phyloP scores from a whole-genome alignment of 2,329 filamentous ascomycete genomes.

The Fusarium pininemorale region DNA sequence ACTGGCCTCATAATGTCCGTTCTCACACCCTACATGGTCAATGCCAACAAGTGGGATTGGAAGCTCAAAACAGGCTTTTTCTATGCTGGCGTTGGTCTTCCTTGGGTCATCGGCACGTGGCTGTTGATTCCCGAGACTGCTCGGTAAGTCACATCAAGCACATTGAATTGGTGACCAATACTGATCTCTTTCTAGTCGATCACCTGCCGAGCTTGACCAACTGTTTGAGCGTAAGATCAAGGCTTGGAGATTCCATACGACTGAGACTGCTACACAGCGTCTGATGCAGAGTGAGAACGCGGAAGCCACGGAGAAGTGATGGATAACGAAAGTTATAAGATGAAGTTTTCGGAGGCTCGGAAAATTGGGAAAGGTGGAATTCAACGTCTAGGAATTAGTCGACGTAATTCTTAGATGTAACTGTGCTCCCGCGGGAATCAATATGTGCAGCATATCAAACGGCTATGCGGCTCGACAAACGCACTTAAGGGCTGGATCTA shows the following conservation, averaged over 20 bases:
- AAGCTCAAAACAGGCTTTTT: conserved; percentile 46
- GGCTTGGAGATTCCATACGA: conserved; percentile 25
- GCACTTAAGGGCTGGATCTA: background rate
- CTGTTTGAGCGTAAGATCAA: conserved; percentile 40
- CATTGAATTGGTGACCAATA: too few relatives aligned
- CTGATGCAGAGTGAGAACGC: background rate
- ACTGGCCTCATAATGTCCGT: conserved; percentile 24
- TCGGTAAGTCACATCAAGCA: background rate
- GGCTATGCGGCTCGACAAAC: background rate
- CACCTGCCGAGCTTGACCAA: conserved; percentile 46
- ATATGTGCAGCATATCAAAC: background rate
- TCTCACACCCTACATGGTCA: conserved; percentile 47
- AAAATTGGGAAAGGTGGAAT: background rate
- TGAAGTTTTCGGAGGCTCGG: background rate
- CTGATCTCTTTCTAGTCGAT: conserved; percentile 19
- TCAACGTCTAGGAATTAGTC: background rate
- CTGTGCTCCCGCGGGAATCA: background rate
- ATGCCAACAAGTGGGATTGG: conserved; percentile 45
- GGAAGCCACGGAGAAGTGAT: background rate
- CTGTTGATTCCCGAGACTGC: conserved; percentile 45
- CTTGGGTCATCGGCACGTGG: conserved; percentile 41
- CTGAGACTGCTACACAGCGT: background rate
- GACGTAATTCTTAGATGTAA: fast-evolving
- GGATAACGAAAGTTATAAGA: too few relatives aligned
- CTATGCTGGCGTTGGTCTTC: conserved; percentile 40